Evolutionary conservation across 805 yeast species (phyloP), one percentile per base, ranked within the genome.

Genomic region (Wickerhamiella alocasiicola): DNA sequence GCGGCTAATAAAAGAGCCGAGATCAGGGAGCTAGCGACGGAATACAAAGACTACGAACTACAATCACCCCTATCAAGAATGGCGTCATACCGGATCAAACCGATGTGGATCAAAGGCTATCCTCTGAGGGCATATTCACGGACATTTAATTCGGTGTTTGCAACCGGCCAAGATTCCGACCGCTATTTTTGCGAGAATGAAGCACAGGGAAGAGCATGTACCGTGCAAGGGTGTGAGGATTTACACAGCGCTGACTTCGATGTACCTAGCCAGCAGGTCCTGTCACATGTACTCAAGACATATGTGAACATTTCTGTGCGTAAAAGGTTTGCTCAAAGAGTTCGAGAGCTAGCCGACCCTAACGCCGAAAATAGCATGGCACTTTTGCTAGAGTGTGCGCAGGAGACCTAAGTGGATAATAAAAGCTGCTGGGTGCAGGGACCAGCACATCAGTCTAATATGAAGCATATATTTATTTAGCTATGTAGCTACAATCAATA

Each of bases 211-310:
- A 20, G 20, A 9, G 16, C 13, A 13, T 48, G 53, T 13, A 16
- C 6, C 12, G 36, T 32, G 7, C 23, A 20, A 30, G 18, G 15
- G 25, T 52, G 56, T 26, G 30, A n/a, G 19, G 27, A 31, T 15
- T 45, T 49, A 11, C 56, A 52, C 38, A 41, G 41, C 32, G 12
- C 24, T 17, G 53, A 51, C 27, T 52, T 44, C 41, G 42, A 36
- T 15, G 43, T 43, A 5, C 30, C 39, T 4, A 29, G 41, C 9
- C 18, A 12, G 9, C 27, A 21, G 9, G 34, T 49, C 4, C 42
- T 49, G 31, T 34, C 45, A 29, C 46, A 46, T 40, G 44, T 49
- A 43, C 44, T 49, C 11, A 37, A 44, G 21, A 46, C 48, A 2
- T 33, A 39, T 9, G 7, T 48, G 2, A 39, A 41, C 27, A 19